A percentile compares a stretch with the other conserved stretches of the same genome.
These are phyloP conservation scores for Pleurotus citrinopileatus DNA, from an alignment of 768 basidiomycete genomes.

Conservation along the genomic window DNA sequence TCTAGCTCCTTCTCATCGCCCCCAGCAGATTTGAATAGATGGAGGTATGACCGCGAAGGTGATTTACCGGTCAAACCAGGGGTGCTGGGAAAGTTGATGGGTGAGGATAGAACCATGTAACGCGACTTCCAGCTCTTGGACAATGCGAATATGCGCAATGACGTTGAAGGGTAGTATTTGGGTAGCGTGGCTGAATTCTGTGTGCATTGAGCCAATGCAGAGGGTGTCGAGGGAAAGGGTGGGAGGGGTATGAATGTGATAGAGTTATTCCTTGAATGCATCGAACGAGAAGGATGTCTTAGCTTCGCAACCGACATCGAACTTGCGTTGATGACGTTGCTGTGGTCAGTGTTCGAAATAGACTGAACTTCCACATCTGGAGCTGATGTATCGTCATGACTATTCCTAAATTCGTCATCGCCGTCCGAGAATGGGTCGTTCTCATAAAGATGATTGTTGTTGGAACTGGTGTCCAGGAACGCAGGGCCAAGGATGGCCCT, in stretches of 20 bases:
- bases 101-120: constrained; percentile 56
- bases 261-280: constrained; percentile 35
- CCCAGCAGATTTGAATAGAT: constrained; percentile 65
- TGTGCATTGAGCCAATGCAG: constrained; percentile 48
- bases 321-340: neutral
- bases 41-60: constrained; percentile 56
- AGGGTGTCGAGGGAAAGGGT: constrained; percentile 58
- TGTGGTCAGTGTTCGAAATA: neutral
- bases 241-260: constrained; percentile 40
- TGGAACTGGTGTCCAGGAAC: constrained; percentile 25
- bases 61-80: constrained; percentile 19
- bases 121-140: constrained; percentile 72
- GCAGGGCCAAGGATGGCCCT: constrained; percentile 65
- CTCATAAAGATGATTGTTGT: constrained; percentile 27
- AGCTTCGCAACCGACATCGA: constrained; percentile 20
- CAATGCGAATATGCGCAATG: constrained; percentile 69
- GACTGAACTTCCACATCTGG: constrained; percentile 5
- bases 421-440: constrained; percentile 23
- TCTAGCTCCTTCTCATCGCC: constrained; percentile 70
- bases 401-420: constrained; percentile 32
- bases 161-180: constrained; percentile 67
- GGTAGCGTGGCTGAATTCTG: constrained; percentile 54
- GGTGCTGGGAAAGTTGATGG: constrained; percentile 33
- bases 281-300: constrained; percentile 37
- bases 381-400: constrained; percentile 9